phyloP scores from a whole-genome alignment of 257 asterid species.

The Przewalskia tangutica region DNA sequence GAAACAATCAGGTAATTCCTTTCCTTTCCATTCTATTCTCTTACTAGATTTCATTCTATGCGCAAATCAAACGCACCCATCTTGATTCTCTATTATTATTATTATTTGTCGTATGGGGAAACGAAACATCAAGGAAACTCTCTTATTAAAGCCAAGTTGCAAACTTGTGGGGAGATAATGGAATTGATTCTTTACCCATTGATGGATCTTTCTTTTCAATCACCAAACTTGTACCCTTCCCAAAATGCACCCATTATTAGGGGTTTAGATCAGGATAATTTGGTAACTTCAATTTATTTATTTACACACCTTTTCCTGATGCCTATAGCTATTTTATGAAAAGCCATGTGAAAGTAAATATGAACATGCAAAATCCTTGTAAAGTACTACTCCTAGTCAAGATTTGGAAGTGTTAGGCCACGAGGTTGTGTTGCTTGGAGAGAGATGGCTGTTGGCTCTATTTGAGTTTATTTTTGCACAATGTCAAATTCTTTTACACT shows the following conservation, averaged over 20 bases:
- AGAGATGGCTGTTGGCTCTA: not conserved
- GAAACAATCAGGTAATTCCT: too few species aligned
- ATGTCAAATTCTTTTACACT: too few species aligned
- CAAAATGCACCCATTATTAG: not conserved
- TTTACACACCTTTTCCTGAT: not conserved
- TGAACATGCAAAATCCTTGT: slow-evolving; percentile 50
- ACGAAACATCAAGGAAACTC: slow-evolving; percentile 39
- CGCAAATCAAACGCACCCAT: too few species aligned
- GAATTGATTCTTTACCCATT: slow-evolving; percentile 31
- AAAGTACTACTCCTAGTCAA: slow-evolving; percentile 28
- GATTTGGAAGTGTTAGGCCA: slow-evolving; percentile 14
- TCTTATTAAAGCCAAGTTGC: slow-evolving; percentile 11
- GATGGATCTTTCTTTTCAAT: slow-evolving; percentile 11
- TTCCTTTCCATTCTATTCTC: too few species aligned
- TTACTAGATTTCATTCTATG: too few species aligned
- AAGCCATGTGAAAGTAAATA: slow-evolving; percentile 55
- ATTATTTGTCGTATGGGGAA: slow-evolving; percentile 15
- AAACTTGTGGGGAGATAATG: slow-evolving; percentile 10
- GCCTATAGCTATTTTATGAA: slow-evolving; percentile 11
- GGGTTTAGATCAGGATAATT: not conserved
- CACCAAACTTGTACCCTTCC: not conserved
- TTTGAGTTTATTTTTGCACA: not conserved
- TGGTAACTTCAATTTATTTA: not conserved
- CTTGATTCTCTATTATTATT: not conserved
- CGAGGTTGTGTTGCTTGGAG: not conserved